phyloP scores from a whole-genome alignment of 257 asterid genomes.

The Marsdenia floribunda region DNA sequence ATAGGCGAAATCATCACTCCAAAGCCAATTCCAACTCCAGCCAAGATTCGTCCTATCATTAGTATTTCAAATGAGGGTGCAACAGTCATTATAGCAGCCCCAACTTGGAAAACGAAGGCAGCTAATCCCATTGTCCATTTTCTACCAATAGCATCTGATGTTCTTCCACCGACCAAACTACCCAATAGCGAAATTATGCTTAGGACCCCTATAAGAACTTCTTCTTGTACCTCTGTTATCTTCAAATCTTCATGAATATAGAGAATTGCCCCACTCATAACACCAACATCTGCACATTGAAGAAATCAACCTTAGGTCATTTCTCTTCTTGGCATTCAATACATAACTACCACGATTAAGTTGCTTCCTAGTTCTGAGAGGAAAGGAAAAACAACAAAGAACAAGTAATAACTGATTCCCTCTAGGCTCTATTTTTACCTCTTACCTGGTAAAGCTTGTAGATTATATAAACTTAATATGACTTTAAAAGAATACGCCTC shows the following conservation, averaged over 20 bases:
- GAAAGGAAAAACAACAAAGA: not conserved
- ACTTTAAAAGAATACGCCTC: not conserved
- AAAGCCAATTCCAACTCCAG: constrained; percentile 83
- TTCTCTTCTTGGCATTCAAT: not conserved
- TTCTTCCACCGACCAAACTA: constrained; percentile 75
- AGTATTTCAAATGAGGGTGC: constrained; percentile 70
- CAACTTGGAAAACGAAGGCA: constrained; percentile 67
- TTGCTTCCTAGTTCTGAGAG: not conserved
- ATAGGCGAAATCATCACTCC: constrained; percentile 95
- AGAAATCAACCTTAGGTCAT: not conserved
- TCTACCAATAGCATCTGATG: constrained; percentile 79
- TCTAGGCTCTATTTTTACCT: not conserved
- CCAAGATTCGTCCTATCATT: constrained; percentile 68
- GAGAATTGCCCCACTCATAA: constrained; percentile 91
- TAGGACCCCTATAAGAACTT: constrained; percentile 68
- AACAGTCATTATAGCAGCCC: constrained; percentile 70
- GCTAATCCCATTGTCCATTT: constrained; percentile 97
- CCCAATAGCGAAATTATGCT: constrained; percentile 83
- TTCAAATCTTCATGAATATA: constrained; percentile 75
- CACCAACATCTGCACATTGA: constrained; percentile 76
- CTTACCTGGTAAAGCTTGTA: not conserved
- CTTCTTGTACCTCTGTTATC: constrained; percentile 73
- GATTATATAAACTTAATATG: not conserved
- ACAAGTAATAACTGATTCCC: not conserved
- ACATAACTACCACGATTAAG: not conserved